Evolutionary conservation across 371 early-diverging fungal genomes (phyloP), one percentile per base, ranked within the genome.

Genomic region (Umbelopsis sp.): DNA sequence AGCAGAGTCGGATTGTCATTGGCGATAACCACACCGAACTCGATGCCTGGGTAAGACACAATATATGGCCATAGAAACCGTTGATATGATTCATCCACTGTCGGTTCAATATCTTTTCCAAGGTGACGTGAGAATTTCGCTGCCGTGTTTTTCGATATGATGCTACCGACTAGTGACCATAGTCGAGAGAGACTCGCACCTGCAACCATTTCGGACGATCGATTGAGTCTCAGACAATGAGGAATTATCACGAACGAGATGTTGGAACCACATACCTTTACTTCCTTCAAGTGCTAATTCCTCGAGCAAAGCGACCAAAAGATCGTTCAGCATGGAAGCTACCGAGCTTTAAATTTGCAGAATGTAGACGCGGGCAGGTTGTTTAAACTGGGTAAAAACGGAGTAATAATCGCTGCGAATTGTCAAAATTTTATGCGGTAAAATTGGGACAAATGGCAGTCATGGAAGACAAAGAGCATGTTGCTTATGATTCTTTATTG

Each of bases 301-400:
- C 18, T 57, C 35, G 29, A 57, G 57, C 57, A 57, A 57, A 35
- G 29, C 57, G 35, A 35, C 35, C 57, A 57, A 35, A 16, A 57
- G 57, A 57, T 57, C 57, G 57, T 57, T 18, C 35, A 57, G 57
- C 57, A 57, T 57, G 29, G 35, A 57, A 29, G 57, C 57, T 25
- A 18, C 57, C 18, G 35, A 14, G 57, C 29, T 35, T 29, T 57
- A 32, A 35, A 29, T 18, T 35, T 57, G 35, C 52, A 51, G 41
- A 41, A 41, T 41, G 41, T 41, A 10, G 41, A 12, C 41, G 41
- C 41, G 7, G 41, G 41, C 41, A 41, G 41, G 41, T 12, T 41
- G 41, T 41, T 41, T 10, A 41, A 41, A 7, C 12, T 10, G 41
- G 12, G 7, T 41, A 12, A 7, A 41, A 41, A 41, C 41, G 41